Evolutionary conservation across 78 protist genomes (phyloP), one percentile per base, ranked within the genome.

Genomic region (Dictyostelium firmibasis): DNA sequence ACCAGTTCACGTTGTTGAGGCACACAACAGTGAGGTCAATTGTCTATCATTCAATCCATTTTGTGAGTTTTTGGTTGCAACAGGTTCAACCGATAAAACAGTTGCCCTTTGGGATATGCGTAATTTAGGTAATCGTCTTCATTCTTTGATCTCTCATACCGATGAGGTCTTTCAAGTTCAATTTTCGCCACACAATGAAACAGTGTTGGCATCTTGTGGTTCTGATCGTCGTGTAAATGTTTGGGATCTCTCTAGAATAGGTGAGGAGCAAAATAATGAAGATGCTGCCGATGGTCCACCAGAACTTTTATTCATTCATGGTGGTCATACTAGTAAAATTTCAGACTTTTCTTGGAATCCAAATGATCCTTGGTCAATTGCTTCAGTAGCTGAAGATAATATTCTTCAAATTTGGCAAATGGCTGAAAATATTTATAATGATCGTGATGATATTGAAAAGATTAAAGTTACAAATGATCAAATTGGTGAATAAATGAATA

Each of bases 261-360:
- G 99, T 27, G 95, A 81, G 11, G 98, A 98, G 76, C 99, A 99
- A 69, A 76, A 97, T 11, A 85, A 91, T 23, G 99, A 98, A 83
- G 99, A 98, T 43, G 98, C 99, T 35, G 95, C 96, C 43, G 99
- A 98, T 64, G 99, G 99, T 31, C 99, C 99, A 2, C 99, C 99
- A 0, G 99, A 98, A 93, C 96, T 98, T 1, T 31, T 98, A 91
- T 99, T 99, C 85, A 88, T 99, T 60, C 99, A 99, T 78, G 99
- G 98, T 23, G 99, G 99, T 9, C 99, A 99, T 96, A 99, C 99
- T 0, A 44, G 85, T 43, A 92, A 92, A 74, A 91, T 99, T 23
- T 78, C 97, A 18, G 99, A 98, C 88, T 97, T 99, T 72, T 35
- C 92, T 6, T 99, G 99, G 99, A 97, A 96, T 83, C 95, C 95